These are phyloP conservation scores for Myxozyma neotropica DNA, from an alignment of 805 yeast species.

Conservation along the genomic window DNA sequence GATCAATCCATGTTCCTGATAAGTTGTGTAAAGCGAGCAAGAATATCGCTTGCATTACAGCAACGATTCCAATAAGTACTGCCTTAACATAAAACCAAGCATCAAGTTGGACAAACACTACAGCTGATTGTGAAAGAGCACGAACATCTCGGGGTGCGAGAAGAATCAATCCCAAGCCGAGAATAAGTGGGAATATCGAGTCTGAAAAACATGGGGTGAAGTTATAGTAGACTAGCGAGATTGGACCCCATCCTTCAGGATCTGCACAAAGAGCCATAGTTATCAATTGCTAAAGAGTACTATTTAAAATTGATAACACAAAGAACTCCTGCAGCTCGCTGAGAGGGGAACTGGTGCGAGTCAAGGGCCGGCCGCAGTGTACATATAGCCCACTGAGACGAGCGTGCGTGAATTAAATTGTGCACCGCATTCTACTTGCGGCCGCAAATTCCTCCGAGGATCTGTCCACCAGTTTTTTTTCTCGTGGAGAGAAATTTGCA, in stretches of 20 bases:
- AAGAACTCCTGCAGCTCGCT: not conserved
- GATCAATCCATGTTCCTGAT: conserved; percentile 40
- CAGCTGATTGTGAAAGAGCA: conserved; percentile 4
- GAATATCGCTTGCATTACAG: conserved; percentile 17
- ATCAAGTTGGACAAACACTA: not conserved
- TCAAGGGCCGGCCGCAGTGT: too few species aligned
- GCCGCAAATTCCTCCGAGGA: too few species aligned
- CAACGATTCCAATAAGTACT: not conserved
- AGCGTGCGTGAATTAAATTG: too few species aligned
- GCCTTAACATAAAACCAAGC: conserved; percentile 14
- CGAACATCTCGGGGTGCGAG: conserved; percentile 16
- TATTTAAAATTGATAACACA: not conserved
- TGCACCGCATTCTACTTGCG: too few species aligned
- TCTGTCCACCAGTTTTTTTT: too few species aligned
- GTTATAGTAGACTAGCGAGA: conserved; percentile 37
- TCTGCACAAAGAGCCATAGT: conserved; percentile 28
- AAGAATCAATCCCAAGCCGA: conserved; percentile 33
- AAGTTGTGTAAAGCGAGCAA: conserved; percentile 21
- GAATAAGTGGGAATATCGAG: conserved; percentile 40
- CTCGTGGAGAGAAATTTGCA: too few species aligned
- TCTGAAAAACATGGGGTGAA: conserved; percentile 46
- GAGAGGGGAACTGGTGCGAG: not conserved
- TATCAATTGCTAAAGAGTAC: not conserved
- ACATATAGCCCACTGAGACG: too few species aligned
- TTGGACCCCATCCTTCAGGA: conserved; percentile 45